Evolutionary conservation across 441 rosid species (phyloP).

Genomic region (Pelargonium myrrhifolium): DNA sequence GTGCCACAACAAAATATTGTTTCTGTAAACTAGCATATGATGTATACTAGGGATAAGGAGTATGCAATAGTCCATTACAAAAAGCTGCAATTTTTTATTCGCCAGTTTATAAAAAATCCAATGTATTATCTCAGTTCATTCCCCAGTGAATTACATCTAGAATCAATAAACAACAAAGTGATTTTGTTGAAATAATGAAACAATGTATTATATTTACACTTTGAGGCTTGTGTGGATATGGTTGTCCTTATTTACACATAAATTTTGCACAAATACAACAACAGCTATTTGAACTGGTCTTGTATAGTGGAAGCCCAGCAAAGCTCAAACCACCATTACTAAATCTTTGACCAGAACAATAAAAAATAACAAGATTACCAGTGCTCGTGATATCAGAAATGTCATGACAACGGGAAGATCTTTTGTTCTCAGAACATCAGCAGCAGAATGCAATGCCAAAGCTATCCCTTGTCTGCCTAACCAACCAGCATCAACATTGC

Average conservation of each 20-base stretch:
- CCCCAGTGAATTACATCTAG: no score
- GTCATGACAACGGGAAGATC: constrained; percentile 99
- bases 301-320: background rate
- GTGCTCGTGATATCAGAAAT: constrained; percentile 90
- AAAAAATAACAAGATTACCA: constrained; percentile 46
- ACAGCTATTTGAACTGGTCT: background rate
- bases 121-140: no score
- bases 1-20: background rate
- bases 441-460: constrained; percentile 82
- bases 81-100: no score
- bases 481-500: constrained; percentile 74
- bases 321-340: constrained; percentile 1
- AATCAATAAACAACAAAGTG: no score
- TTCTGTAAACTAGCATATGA: background rate
- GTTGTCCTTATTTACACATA: no score
- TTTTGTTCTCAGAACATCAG: constrained; percentile 87
- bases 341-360: constrained; percentile 10
- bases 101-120: no score
- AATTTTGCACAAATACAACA: no score
- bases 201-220: no score
- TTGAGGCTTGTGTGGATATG: no score
- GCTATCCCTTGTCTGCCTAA: constrained; percentile 94
- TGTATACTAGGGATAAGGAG: background rate
- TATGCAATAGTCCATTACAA: background rate
- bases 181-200: no score